Evolutionary conservation across 352 stramenopile species (phyloP), one percentile per base, ranked within the genome.

Genomic region (Pythium guiyangense): DNA sequence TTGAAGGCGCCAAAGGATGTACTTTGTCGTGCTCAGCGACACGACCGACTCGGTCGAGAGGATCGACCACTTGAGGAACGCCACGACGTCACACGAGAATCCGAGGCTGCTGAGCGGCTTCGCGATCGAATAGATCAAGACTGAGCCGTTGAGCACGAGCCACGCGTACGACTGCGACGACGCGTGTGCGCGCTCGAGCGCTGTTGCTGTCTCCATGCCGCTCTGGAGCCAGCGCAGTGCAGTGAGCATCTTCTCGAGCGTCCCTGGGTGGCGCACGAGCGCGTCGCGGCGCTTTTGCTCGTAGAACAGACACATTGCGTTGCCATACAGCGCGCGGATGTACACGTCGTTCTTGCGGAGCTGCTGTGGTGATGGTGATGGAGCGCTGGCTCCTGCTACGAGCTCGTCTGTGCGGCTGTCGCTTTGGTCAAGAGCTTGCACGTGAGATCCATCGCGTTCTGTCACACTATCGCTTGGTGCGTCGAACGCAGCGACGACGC

Each of bases 61-160:
- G 12, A 88, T 49, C 52, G 56, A 70, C 67, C 72, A 92, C 53
- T 91, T 94, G 2, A 92, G 49, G 44, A 74, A 92, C 6, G 47
- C 27, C 9, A 94, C 57, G 0, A 87, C 70, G 62, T 90, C 70
- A 18, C 50, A 58, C 4, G 71, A 64, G 54, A 88, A 88, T 0
- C 77, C 74, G 27, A 91, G 49, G 0, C 44, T 39, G 17, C 70
- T 61, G 17, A 94, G 52, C 0, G 81, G 75, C 15, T 66, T 74
- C 0, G 69, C 69, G 25, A 87, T 73, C 34, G 72, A 71, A 44
- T 81, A 87, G 25, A 90, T 54, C 25, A 84, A 43, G 10, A 90
- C 50, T 2, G 79, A 80, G 0, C 84, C 84, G 20, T 94, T 92
- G 18, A 90, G 59, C 6, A 83, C 65, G 12, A 91, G 59, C 76